Evolutionary conservation across 306 rosid species (phyloP).

Genomic region (Corylus avellana): DNA sequence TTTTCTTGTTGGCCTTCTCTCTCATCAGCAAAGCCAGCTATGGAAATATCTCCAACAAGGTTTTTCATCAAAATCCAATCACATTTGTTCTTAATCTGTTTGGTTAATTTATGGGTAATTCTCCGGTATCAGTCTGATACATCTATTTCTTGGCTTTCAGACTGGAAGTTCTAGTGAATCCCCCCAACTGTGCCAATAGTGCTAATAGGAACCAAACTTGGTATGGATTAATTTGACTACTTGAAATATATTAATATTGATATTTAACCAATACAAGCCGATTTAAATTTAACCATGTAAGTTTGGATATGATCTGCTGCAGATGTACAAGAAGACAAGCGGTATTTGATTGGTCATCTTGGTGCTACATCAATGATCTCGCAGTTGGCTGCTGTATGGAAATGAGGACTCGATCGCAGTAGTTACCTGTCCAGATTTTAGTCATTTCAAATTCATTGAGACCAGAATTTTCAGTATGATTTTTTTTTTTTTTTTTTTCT

Average conservation of each 20-base stretch:
- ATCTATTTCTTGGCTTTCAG: background rate
- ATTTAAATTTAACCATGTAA: no score
- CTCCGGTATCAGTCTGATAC: background rate
- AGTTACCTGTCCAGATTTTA: background rate
- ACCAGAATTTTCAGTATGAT: background rate
- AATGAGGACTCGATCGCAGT: no score
- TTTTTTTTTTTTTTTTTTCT: no score
- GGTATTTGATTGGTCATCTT: background rate
- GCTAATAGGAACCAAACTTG: slow-evolving; percentile 56
- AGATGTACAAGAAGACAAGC: background rate
- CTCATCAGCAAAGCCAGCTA: slow-evolving; percentile 94
- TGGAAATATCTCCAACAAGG: slow-evolving; percentile 87
- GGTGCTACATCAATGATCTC: background rate
- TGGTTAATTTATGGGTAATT: background rate
- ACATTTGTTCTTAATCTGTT: background rate
- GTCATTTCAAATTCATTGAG: background rate
- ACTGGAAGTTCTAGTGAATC: slow-evolving; percentile 36
- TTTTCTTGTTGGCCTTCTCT: slow-evolving; percentile 88
- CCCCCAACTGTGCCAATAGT: slow-evolving; percentile 54
- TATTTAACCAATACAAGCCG: no score
- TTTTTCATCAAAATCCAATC: slow-evolving; percentile 12
- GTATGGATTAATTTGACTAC: slow-evolving; percentile 16
- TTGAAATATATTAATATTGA: no score
- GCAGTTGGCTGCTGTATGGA: no score
- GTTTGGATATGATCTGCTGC: background rate